Percentiles rank a stretch among this genome's conserved stretches.
phyloP scores from a whole-genome alignment of 352 stramenopile genomes.

The Phytophthora syringae region DNA sequence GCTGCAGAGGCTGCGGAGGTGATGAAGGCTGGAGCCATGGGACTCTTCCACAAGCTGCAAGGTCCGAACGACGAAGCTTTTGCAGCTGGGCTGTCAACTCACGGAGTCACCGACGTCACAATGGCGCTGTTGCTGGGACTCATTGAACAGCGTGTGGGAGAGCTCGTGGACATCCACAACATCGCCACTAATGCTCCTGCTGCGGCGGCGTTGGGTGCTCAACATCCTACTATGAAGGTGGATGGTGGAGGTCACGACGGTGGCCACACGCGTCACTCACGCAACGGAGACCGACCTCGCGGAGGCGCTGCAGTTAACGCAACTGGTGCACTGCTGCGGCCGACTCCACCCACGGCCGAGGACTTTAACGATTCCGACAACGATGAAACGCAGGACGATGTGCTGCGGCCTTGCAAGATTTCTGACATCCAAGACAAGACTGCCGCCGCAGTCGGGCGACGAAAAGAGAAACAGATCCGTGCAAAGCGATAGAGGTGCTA shows the following conservation, averaged over 20 bases:
- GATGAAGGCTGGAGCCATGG: conserved; percentile 78
- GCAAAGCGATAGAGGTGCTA: conserved; percentile 43
- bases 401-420: conserved; percentile 73
- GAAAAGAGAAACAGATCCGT: conserved; percentile 76
- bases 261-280: conserved; percentile 26
- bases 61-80: conserved; percentile 80
- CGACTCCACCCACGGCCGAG: conserved; percentile 61
- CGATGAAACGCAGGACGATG: conserved; percentile 70
- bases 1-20: conserved; percentile 66
- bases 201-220: conserved; percentile 28
- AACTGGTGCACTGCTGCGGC: conserved; percentile 47
- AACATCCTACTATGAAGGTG: conserved; percentile 41
- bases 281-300: conserved; percentile 28
- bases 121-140: conserved; percentile 83
- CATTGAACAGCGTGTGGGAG: conserved; percentile 85
- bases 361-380: conserved; percentile 81
- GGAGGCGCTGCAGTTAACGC: conserved; percentile 13
- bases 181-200: conserved; percentile 68
- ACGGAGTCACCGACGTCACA: conserved; percentile 82
- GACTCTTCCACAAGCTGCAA: conserved; percentile 83
- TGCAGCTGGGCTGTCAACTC: conserved; percentile 64
- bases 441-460: conserved; percentile 56
- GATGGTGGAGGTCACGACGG: conserved; percentile 37
- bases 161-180: conserved; percentile 90
- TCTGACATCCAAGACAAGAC: conserved; percentile 85